A percentile compares a stretch with the other conserved stretches of the same genome.
Evolutionary conservation across 352 stramenopile species (phyloP).

Genomic region (Thalassiosira hispida): DNA sequence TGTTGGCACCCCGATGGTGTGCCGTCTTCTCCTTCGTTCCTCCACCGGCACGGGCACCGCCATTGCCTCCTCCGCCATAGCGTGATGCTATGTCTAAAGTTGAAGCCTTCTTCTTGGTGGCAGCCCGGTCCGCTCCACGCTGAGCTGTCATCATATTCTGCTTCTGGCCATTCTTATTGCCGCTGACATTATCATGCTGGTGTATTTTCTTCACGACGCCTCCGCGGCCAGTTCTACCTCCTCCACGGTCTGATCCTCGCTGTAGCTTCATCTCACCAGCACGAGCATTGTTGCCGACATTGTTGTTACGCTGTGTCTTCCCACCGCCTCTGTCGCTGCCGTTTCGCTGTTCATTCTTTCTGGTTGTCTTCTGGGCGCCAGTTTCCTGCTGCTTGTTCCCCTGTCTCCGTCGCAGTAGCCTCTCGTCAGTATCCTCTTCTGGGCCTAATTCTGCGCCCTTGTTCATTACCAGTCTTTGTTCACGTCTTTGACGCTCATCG

Average conservation of each 20-base stretch:
- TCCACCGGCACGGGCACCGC: background rate
- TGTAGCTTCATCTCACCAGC: too few species aligned
- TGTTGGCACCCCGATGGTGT: background rate
- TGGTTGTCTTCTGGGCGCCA: too few species aligned
- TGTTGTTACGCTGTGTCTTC: too few species aligned
- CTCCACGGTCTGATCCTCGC: too few species aligned
- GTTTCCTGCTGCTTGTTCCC: background rate
- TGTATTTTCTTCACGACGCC: too few species aligned
- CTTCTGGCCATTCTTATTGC: slow-evolving; percentile 10
- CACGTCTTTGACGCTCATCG: background rate
- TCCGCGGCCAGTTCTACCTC: too few species aligned
- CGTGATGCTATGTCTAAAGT: too few species aligned
- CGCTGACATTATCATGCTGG: background rate
- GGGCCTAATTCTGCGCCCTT: slow-evolving; percentile 15
- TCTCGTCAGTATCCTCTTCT: background rate
- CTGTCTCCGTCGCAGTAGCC: background rate
- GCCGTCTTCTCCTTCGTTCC: background rate
- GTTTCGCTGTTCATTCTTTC: background rate
- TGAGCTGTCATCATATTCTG: background rate
- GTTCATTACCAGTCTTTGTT: background rate
- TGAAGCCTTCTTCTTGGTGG: background rate
- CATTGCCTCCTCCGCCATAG: slow-evolving; percentile 3
- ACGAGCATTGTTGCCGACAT: too few species aligned
- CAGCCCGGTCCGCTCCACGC: background rate
- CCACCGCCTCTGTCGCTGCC: slow-evolving; percentile 4